Evolutionary conservation across 1,139 yeast species (phyloP).

Genomic region (Kodamaea arcana): DNA sequence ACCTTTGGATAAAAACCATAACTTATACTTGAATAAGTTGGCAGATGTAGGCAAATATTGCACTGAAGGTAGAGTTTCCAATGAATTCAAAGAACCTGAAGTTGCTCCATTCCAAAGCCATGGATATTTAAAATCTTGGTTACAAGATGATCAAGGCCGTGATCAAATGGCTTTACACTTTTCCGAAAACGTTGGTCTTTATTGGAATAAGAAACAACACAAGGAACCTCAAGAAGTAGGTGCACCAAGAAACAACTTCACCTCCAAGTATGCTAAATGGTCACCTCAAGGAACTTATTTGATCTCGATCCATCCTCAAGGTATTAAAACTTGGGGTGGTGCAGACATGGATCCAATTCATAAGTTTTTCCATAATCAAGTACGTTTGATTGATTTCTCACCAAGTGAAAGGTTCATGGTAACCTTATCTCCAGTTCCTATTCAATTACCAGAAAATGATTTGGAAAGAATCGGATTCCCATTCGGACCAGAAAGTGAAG

Average conservation of each 20-base stretch:
- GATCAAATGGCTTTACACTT: conserved; percentile 85
- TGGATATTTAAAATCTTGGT: conserved; percentile 87
- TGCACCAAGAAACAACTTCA: conserved; percentile 80
- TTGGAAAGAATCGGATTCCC: conserved; percentile 67
- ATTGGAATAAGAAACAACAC: conserved; percentile 77
- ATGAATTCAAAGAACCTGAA: conserved; percentile 66
- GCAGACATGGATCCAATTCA: conserved; percentile 67
- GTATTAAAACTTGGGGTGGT: conserved; percentile 97
- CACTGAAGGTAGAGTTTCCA: conserved; percentile 58
- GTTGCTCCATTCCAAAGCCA: conserved; percentile 66
- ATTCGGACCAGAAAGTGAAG: conserved; percentile 83
- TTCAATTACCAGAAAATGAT: conserved; percentile 65
- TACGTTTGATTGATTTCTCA: conserved; percentile 84
- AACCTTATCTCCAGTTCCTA: conserved; percentile 85
- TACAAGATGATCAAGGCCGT: conserved; percentile 83
- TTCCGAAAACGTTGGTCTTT: conserved; percentile 77
- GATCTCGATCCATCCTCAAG: conserved; percentile 88
- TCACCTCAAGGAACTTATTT: conserved; percentile 92
- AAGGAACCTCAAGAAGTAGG: conserved; percentile 74
- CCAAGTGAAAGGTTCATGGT: conserved; percentile 90
- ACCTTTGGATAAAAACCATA: conserved; percentile 90
- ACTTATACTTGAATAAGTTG: conserved; percentile 78
- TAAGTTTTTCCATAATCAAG: conserved; percentile 86
- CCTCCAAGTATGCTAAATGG: conserved; percentile 82
- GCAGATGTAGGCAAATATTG: conserved; percentile 83